A percentile compares a stretch with the other conserved stretches of the same genome.
Evolutionary conservation across 1,139 yeast genomes (phyloP).

Genomic region (Scheffersomyces parashehatae): DNA sequence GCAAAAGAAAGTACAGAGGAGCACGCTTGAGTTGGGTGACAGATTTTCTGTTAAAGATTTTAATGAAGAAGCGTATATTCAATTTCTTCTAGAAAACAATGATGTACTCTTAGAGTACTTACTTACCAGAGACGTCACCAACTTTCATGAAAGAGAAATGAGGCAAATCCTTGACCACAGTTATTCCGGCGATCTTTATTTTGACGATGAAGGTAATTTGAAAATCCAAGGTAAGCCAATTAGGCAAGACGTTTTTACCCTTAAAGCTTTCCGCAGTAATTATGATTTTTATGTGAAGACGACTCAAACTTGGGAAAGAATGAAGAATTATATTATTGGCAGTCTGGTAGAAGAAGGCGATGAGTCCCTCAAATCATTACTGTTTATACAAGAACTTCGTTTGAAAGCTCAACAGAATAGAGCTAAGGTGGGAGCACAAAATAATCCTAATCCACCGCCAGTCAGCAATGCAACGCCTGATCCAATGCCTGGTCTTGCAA

Average conservation of each 20-base stretch:
- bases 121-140: conserved; percentile 28
- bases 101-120: conserved; percentile 31
- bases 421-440: no score
- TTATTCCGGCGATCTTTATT: conserved; percentile 16
- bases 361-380: no score
- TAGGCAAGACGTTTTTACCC: conserved; percentile 29
- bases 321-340: not conserved
- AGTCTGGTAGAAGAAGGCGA: no score
- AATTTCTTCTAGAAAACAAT: conserved; percentile 21
- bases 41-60: conserved; percentile 10
- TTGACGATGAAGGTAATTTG: conserved; percentile 10
- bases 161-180: conserved; percentile 13
- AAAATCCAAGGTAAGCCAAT: conserved; percentile 12
- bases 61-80: conserved; percentile 29
- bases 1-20: conserved; percentile 3
- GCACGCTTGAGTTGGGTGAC: not conserved
- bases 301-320: conserved; percentile 1
- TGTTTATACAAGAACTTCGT: no score
- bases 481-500: no score
- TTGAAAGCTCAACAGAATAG: no score
- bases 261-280: conserved; percentile 5
- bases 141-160: conserved; percentile 34
- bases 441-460: no score
- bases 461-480: no score
- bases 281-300: conserved; percentile 6